These are phyloP conservation scores for Aspergillus bridgeri DNA, from an alignment of 495 filamentous ascomycete genomes.

Conservation along the genomic window DNA sequence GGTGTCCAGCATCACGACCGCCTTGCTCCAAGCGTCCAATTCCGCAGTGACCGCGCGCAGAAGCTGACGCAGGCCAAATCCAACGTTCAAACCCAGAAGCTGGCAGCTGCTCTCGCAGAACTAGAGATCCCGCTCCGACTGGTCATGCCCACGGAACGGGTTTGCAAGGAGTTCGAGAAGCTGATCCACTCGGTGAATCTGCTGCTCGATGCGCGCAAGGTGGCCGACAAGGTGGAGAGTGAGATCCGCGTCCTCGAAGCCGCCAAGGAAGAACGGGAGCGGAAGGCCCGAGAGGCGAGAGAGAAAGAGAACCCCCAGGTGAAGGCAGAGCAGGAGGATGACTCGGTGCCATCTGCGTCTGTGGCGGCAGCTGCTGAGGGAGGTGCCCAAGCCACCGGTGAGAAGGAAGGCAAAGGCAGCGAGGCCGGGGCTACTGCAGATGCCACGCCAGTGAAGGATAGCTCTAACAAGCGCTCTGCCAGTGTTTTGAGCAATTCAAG, in stretches of 20 bases:
- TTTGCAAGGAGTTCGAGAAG: slow-evolving; percentile 76
- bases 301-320: slow-evolving; percentile 32
- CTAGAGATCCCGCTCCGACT: slow-evolving; percentile 75
- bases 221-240: slow-evolving; percentile 78
- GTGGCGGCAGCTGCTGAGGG: slow-evolving; percentile 5
- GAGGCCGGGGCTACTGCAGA: not conserved
- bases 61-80: slow-evolving; percentile 82
- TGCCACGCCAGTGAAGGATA: slow-evolving; percentile 14
- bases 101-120: slow-evolving; percentile 72
- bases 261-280: slow-evolving; percentile 59
- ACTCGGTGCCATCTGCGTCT: slow-evolving; percentile 13
- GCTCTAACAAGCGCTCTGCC: slow-evolving; percentile 66
- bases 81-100: slow-evolving; percentile 74
- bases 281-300: slow-evolving; percentile 26
- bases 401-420: not conserved
- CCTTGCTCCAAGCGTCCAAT: slow-evolving; percentile 66
- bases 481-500: slow-evolving; percentile 67
- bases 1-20: slow-evolving; percentile 87
- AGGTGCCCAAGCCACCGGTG: slow-evolving; percentile 5
- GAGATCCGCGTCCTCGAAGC: slow-evolving; percentile 74
- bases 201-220: slow-evolving; percentile 78
- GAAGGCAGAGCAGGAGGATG: slow-evolving; percentile 38
- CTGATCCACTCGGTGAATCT: slow-evolving; percentile 70
- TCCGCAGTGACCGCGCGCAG: slow-evolving; percentile 79
- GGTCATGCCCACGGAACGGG: slow-evolving; percentile 78